These are phyloP conservation scores for Mucor racemosus DNA, from an alignment of 371 early-diverging fungal species.

Conservation along the genomic window DNA sequence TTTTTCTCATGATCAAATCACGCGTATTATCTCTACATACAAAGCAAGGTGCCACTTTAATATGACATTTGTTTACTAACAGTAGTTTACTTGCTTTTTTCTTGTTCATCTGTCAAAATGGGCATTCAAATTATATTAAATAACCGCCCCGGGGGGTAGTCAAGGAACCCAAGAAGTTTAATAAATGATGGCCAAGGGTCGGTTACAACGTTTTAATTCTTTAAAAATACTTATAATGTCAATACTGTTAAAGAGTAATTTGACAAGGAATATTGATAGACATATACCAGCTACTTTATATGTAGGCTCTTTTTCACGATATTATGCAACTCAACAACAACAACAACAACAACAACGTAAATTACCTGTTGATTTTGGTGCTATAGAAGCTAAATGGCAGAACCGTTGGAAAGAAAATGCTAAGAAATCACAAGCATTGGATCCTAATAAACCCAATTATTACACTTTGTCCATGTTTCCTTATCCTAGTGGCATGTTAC, in stretches of 20 bases:
- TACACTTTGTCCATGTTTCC: constrained; percentile 95
- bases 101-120: background rate
- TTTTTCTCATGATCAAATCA: constrained; percentile 1
- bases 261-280: background rate
- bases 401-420: constrained; percentile 51
- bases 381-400: constrained; percentile 66
- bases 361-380: constrained; percentile 37
- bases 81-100: background rate
- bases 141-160: background rate
- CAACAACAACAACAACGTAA: constrained; percentile 2
- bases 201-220: background rate
- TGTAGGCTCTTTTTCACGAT: background rate
- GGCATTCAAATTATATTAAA: background rate
- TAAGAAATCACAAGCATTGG: constrained; percentile 11
- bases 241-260: background rate
- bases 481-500: constrained; percentile 91
- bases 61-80: background rate
- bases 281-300: constrained; percentile 7
- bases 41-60: background rate
- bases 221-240: background rate
- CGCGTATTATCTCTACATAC: background rate
- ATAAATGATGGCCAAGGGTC: background rate
- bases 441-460: constrained; percentile 54
- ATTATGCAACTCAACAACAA: constrained; percentile 1
- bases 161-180: constrained; percentile 1